Conservation (phyloP, 2,329 filamentous ascomycete species). For the Aureobasidium uvarum region DNA sequence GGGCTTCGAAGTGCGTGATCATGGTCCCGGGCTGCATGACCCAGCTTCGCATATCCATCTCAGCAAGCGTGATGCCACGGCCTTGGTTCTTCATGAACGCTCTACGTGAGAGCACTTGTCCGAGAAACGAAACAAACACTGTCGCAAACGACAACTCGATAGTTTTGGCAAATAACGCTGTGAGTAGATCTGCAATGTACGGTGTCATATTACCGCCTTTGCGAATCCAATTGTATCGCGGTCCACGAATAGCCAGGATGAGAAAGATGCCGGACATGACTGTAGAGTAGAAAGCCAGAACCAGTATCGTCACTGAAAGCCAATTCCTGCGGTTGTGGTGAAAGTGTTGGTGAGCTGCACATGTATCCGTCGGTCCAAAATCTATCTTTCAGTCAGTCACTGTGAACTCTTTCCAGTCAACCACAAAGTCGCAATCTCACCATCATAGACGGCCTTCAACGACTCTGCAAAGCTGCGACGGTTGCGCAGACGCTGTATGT, state of each 20-base stretch:
- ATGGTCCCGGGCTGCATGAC: slow-evolving; percentile 59
- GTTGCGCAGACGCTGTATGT: slow-evolving; percentile 13
- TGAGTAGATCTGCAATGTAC: slow-evolving; percentile 64
- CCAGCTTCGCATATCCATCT: slow-evolving; percentile 77
- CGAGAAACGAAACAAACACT: slow-evolving; percentile 70
- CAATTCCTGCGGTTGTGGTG: slow-evolving; percentile 45
- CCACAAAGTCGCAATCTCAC: not conserved
- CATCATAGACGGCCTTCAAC: slow-evolving; percentile 20
- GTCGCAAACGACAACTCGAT: slow-evolving; percentile 78
- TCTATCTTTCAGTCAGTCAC: not conserved
- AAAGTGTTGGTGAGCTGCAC: slow-evolving; percentile 42
- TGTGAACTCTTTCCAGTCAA: not conserved
- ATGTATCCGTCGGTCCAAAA: slow-evolving; percentile 41
- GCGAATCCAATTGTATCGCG: slow-evolving; percentile 58
- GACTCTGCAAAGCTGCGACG: slow-evolving; percentile 19
- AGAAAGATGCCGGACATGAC: slow-evolving; percentile 66
- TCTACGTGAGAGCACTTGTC: slow-evolving; percentile 69
- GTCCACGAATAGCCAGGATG: slow-evolving; percentile 59
- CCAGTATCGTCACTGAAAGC: slow-evolving; percentile 44
- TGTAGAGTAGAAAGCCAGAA: slow-evolving; percentile 58
- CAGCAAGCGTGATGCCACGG: slow-evolving; percentile 67
- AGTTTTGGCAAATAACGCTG: slow-evolving; percentile 69
- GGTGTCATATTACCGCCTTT: slow-evolving; percentile 55
- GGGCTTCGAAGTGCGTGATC: slow-evolving; percentile 64
- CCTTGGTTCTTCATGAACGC: slow-evolving; percentile 55